These are phyloP conservation scores for Parietaria judaica DNA, from an alignment of 306 rosid genomes.

Conservation along the genomic window DNA sequence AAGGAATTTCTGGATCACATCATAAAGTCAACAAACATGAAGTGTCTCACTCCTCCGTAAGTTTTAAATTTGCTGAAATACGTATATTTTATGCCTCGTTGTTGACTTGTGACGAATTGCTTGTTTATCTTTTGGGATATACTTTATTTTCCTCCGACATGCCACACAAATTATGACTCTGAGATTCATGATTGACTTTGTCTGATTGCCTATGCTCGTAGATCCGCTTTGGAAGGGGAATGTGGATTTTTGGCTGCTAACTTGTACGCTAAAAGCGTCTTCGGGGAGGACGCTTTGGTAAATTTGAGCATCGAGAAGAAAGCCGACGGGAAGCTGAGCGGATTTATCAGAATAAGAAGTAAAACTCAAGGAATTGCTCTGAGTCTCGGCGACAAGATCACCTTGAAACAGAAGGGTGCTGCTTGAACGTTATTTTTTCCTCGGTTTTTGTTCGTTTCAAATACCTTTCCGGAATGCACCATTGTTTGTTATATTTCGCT, in stretches of 20 bases:
- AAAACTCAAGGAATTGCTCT: conserved; percentile 99
- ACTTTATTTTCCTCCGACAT: neutral
- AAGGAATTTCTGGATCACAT: conserved; percentile 73
- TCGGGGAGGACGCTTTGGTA: conserved; percentile 97
- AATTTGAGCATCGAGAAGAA: conserved; percentile 94
- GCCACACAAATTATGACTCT: neutral
- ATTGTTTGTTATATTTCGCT: neutral
- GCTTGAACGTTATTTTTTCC: conserved; percentile 28
- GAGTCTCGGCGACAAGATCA: conserved; percentile 97
- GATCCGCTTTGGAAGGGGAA: conserved; percentile 94
- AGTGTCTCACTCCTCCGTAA: conserved; percentile 84
- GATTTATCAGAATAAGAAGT: conserved; percentile 97
- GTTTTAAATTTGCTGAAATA: conserved; percentile 14
- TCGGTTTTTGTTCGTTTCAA: conserved; percentile 3
- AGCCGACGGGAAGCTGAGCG: conserved; percentile 75
- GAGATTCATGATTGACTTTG: neutral
- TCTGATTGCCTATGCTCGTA: conserved; percentile 8
- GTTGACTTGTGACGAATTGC: neutral
- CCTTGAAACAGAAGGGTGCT: conserved; percentile 92
- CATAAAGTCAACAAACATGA: conserved; percentile 82
- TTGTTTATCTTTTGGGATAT: neutral
- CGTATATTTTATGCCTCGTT: neutral
- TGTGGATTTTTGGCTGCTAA: conserved; percentile 97
- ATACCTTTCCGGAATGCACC: neutral
- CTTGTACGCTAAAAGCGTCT: conserved; percentile 91